Percentiles rank a stretch among this genome's conserved stretches.
These are phyloP conservation scores for Haberlea rhodopensis DNA, from an alignment of 257 asterid genomes.

Conservation along the genomic window DNA sequence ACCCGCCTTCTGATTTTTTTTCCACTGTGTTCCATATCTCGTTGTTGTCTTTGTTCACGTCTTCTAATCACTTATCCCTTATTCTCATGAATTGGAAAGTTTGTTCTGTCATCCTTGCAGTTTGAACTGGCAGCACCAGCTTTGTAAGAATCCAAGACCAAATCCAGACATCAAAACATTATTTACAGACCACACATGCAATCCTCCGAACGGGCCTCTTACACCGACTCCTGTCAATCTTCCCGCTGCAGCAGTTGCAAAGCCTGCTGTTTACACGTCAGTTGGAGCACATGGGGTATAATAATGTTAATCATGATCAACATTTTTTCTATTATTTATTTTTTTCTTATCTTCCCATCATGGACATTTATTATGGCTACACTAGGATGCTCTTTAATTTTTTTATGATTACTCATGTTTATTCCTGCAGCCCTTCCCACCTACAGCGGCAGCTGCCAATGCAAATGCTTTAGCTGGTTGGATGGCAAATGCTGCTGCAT, in stretches of 20 bases:
- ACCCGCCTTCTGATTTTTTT: background rate
- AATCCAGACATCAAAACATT: conserved; percentile 95
- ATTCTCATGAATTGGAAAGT: background rate
- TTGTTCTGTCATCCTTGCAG: conserved; percentile 39
- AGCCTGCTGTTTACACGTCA: conserved; percentile 66
- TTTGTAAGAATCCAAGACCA: conserved; percentile 92
- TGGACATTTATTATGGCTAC: conserved; percentile 18
- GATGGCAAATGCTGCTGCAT: conserved; percentile 97
- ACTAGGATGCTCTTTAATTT: conserved; percentile 1
- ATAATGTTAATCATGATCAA: background rate
- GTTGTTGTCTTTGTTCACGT: conserved; percentile 1
- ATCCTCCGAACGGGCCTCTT: conserved; percentile 77
- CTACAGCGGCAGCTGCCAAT: conserved; percentile 73
- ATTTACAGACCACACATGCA: conserved; percentile 84
- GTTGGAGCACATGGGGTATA: conserved; percentile 93
- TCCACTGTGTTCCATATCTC: background rate
- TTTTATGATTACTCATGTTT: conserved; percentile 5
- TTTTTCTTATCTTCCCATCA: conserved; percentile 8
- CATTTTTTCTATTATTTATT: background rate
- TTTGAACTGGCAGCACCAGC: conserved; percentile 99
- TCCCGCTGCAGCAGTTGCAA: conserved; percentile 73
- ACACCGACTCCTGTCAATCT: conserved; percentile 74
- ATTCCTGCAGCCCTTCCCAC: conserved; percentile 83
- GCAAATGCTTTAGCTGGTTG: conserved; percentile 96
- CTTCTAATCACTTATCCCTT: background rate